These are phyloP conservation scores for Mycena alexandri DNA, from an alignment of 768 basidiomycete species.

Conservation along the genomic window DNA sequence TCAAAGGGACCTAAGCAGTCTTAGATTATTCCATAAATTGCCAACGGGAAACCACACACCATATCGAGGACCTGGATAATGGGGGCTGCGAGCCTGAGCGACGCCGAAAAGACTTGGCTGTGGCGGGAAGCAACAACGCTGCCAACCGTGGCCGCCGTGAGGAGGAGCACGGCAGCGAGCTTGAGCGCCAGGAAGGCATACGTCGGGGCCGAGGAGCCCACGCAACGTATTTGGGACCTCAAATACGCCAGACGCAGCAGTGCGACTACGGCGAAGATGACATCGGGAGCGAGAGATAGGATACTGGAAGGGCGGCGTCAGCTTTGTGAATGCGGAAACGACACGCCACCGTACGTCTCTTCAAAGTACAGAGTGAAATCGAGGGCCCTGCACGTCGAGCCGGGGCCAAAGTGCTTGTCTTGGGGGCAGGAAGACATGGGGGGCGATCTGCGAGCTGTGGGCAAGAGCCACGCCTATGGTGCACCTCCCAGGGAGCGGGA, in stretches of 20 bases:
- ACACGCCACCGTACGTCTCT: conserved; percentile 23
- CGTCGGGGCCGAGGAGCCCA: background rate
- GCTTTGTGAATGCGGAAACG: background rate
- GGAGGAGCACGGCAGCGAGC: background rate
- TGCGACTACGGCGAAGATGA: background rate
- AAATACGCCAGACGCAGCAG: background rate
- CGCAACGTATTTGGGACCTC: background rate
- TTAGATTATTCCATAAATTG: background rate
- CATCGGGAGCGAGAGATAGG: background rate
- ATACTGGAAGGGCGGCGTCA: background rate
- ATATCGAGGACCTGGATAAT: conserved; percentile 11
- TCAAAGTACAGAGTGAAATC: conserved; percentile 35
- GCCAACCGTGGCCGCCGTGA: background rate
- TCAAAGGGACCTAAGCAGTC: background rate
- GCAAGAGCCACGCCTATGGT: too few species aligned
- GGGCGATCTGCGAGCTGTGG: too few species aligned
- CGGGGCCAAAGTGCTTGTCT: conserved; percentile 32
- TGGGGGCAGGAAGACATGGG: conserved; percentile 14
- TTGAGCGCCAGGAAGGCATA: conserved; percentile 4
- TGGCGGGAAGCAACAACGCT: background rate
- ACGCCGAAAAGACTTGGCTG: background rate
- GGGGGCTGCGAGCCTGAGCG: conserved; percentile 7
- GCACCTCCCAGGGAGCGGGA: too few species aligned
- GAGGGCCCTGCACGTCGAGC: conserved; percentile 30
- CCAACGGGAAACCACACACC: background rate